Conservation (phyloP, 164 flowering plant genomes). For the Malania oleifera region DNA sequence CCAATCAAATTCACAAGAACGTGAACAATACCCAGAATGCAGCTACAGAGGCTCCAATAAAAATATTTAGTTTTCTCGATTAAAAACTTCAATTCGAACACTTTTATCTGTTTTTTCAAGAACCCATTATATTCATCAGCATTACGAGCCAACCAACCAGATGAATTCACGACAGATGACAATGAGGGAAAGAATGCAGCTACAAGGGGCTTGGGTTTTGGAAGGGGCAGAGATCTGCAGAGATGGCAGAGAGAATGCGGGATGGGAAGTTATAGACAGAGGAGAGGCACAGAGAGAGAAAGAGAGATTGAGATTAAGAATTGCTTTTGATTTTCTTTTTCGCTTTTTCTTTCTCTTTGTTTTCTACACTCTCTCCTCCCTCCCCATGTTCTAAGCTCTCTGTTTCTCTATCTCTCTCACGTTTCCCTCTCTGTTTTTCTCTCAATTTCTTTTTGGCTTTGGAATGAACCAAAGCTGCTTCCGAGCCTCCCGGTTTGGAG, state of each 20-base stretch:
- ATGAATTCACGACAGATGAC: not conserved
- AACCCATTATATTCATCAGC: not conserved
- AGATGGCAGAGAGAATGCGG: conserved; percentile 2
- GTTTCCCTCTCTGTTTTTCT: conserved; percentile 10
- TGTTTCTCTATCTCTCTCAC: conserved; percentile 15
- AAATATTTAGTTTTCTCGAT: not conserved
- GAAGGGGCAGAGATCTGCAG: not conserved
- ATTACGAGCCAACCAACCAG: not conserved
- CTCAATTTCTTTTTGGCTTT: conserved; percentile 9
- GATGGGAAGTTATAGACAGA: conserved; percentile 6
- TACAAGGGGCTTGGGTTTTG: not conserved
- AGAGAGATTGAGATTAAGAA: conserved; percentile 7
- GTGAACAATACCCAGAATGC: not conserved
- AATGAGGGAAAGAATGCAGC: not conserved
- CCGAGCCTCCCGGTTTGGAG: conserved; percentile 39
- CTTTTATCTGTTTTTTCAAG: no score
- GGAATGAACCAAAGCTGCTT: conserved; percentile 32
- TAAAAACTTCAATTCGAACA: no score
- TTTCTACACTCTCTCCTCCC: conserved; percentile 5
- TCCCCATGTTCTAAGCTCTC: conserved; percentile 6
- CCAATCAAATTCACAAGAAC: not conserved
- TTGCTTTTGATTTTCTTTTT: not conserved
- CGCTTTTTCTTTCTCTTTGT: conserved; percentile 2
- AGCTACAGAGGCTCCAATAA: not conserved
- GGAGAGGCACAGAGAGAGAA: not conserved